Conservation (phyloP, 371 early-diverging fungal genomes). For the Rhizopus arrhizus region DNA sequence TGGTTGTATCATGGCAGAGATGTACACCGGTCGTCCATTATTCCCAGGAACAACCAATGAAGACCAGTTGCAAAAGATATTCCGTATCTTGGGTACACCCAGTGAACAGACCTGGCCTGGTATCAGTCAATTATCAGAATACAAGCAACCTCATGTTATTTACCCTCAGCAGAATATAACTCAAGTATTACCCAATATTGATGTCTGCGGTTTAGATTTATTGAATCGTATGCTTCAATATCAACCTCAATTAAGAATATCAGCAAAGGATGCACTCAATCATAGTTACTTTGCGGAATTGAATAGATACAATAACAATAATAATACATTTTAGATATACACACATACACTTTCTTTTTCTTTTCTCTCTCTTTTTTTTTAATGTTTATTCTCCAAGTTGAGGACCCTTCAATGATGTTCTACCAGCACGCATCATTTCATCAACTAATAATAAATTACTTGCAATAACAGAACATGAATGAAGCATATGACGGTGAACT, state of each 20-base stretch:
- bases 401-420: slow-evolving; percentile 71
- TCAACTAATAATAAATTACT: slow-evolving; percentile 98
- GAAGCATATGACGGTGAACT: slow-evolving; percentile 94
- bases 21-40: slow-evolving; percentile 90
- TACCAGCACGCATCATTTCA: slow-evolving; percentile 98
- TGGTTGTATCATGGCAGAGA: slow-evolving; percentile 98
- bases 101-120: slow-evolving; percentile 86
- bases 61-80: slow-evolving; percentile 90
- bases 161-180: slow-evolving; percentile 72
- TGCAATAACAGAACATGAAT: slow-evolving; percentile 95
- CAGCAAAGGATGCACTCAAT: slow-evolving; percentile 82
- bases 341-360: too few species aligned
- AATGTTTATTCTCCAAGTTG: slow-evolving; percentile 42
- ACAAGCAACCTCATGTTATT: slow-evolving; percentile 72
- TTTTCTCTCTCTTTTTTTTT: too few species aligned
- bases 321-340: too few species aligned
- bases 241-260: slow-evolving; percentile 81
- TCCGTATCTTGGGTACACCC: slow-evolving; percentile 88
- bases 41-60: slow-evolving; percentile 94
- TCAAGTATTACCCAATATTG: slow-evolving; percentile 77
- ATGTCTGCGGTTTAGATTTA: slow-evolving; percentile 74
- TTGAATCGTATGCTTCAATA: slow-evolving; percentile 79
- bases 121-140: slow-evolving; percentile 88
- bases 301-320: slow-evolving; percentile 6
- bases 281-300: slow-evolving; percentile 84